Conservation (phyloP, 225 moss, liverwort and hornwort genomes). For the Antitrichia curtipendula region DNA sequence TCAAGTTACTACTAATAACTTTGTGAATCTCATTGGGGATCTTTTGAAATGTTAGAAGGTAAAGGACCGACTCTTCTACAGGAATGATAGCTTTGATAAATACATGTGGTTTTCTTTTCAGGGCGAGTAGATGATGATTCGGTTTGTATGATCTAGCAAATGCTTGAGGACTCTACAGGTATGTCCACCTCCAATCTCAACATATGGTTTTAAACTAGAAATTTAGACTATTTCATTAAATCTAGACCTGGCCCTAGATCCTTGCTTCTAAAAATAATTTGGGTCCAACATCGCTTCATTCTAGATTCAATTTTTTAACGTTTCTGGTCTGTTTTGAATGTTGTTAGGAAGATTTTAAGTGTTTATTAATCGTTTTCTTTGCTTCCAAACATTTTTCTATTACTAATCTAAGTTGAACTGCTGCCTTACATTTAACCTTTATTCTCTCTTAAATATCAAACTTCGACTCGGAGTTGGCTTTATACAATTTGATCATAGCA, state of each 20-base stretch:
- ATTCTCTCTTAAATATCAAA: neutral
- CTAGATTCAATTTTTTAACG: too few species aligned
- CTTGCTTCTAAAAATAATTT: neutral
- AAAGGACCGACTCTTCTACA: neutral
- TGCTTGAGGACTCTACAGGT: slow-evolving; percentile 5
- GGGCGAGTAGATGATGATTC: slow-evolving; percentile 9
- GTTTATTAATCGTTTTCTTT: neutral
- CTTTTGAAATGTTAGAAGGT: neutral
- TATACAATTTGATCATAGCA: neutral
- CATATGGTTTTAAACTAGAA: neutral
- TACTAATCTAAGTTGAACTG: neutral
- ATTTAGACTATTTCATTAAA: neutral
- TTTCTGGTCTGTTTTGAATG: neutral
- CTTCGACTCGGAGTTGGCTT: neutral
- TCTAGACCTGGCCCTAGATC: neutral
- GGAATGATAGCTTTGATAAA: neutral
- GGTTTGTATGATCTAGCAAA: neutral
- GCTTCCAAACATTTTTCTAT: too few species aligned
- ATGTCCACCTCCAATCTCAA: neutral
- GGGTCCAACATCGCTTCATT: neutral
- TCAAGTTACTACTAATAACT: neutral
- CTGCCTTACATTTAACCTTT: neutral
- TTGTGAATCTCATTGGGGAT: neutral
- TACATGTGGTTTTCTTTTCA: neutral
- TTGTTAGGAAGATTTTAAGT: neutral